Conservation (phyloP, 805 yeast genomes). For the Yarrowia hollandica region DNA sequence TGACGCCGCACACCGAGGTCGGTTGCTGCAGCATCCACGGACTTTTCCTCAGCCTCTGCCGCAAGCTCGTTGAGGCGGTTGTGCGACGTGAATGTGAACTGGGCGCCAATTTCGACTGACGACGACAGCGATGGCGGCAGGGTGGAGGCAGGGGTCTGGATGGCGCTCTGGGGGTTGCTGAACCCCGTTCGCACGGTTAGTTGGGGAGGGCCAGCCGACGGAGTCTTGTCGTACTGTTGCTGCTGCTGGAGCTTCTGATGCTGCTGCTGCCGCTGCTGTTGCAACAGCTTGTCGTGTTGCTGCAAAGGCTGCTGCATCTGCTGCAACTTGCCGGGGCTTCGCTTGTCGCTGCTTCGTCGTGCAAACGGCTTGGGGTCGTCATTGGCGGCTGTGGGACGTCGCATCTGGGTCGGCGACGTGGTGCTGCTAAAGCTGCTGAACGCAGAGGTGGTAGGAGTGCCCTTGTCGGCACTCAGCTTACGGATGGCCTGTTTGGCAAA, state of each 20-base stretch:
- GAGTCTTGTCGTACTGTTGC: slow-evolving; percentile 31
- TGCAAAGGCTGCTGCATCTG: not conserved
- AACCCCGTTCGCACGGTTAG: slow-evolving; percentile 34
- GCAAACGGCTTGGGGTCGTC: slow-evolving; percentile 29
- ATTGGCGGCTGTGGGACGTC: slow-evolving; percentile 4
- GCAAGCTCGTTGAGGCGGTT: slow-evolving; percentile 19
- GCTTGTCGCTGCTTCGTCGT: not conserved
- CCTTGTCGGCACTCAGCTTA: slow-evolving; percentile 12
- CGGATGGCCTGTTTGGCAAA: slow-evolving; percentile 27
- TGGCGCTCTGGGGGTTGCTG: slow-evolving; percentile 39
- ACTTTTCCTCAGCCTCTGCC: not conserved
- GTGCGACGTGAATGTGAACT: slow-evolving; percentile 35
- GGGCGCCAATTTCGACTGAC: slow-evolving; percentile 40
- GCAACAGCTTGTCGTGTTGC: slow-evolving; percentile 6
- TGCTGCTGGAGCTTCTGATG: not conserved
- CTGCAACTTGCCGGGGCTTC: not conserved
- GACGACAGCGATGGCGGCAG: slow-evolving; percentile 34
- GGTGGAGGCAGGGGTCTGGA: slow-evolving; percentile 42
- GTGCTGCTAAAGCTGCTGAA: slow-evolving; percentile 1
- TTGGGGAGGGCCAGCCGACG: slow-evolving; percentile 33
- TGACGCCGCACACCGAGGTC: slow-evolving; percentile 15
- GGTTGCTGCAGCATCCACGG: not conserved
- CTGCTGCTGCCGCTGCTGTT: slow-evolving; percentile 19
- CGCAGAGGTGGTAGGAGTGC: slow-evolving; percentile 18
- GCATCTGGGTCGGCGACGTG: slow-evolving; percentile 22